Evolutionary conservation across 345 rosid genomes (phyloP), one percentile per base, ranked within the genome.

Genomic region (Conringia planisiliqua): DNA sequence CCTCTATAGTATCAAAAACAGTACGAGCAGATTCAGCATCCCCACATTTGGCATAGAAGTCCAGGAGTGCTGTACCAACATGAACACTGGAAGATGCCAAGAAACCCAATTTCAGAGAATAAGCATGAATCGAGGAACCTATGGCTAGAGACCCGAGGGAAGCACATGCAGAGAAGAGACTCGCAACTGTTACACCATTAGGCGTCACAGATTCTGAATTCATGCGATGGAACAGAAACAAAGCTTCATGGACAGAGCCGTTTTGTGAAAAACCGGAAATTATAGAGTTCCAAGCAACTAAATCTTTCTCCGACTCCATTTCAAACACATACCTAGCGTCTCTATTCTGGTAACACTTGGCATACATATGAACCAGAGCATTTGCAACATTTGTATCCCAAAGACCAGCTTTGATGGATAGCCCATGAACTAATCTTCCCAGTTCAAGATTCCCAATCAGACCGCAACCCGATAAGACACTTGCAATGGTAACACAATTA

Each of bases 361-460:
- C 89, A 81, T 94, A 94, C 97, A 94, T 90, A 75, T 92, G 90
- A n/a, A 94, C 71, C 61, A 91, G 85, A 71, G 93, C 94, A 76
- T 94, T 91, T 36, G 83, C 87, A 51, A 88, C 87, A 17, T 81
- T 81, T 35, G 83, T 69, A 76, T 85, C 93, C 80, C 85, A 85
- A 5, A 85, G 73, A 33, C 93, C 84, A 67, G 79, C 85, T 80
- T 85, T 90, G 58, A 88, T 71, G 40, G 85, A 88, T 27, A 82
- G 52, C 39, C 95, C 47, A 81, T 94, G 98, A 75, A 87, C 68
- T 8, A 62, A 78, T 77, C 77, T 85, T 47, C 97, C 98, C 17
- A 89, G 39, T 50, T 78, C 79, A 55, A 81, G 74, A 80, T 83
- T 79, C 47, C 79, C 71, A 81, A 83, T 62, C 78, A 80, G 85